Evolutionary conservation across 2,329 filamentous ascomycete species (phyloP).

Genomic region (Scorias spongiosa): DNA sequence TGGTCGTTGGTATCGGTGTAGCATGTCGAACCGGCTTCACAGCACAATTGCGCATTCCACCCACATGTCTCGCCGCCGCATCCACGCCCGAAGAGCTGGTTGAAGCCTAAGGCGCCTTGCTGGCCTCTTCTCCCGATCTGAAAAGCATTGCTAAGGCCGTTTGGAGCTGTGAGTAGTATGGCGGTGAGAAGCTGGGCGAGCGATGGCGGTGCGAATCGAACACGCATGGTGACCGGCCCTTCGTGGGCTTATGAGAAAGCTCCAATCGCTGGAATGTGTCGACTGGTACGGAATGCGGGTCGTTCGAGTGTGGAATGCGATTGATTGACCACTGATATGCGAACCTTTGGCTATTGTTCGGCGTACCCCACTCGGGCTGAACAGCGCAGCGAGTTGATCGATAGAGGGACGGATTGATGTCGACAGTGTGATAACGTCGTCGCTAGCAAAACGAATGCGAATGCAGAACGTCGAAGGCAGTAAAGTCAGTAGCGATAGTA

Average conservation of each 20-base stretch:
- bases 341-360: too few species aligned
- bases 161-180: conserved; percentile 13
- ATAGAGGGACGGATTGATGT: too few species aligned
- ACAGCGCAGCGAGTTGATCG: too few species aligned
- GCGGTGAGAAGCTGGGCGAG: conserved; percentile 16
- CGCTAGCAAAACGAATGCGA: too few species aligned
- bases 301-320: not conserved
- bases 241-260: not conserved
- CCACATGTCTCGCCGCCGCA: conserved; percentile 36
- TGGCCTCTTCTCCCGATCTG: conserved; percentile 5
- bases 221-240: not conserved
- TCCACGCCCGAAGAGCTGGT: conserved; percentile 20
- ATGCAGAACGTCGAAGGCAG: too few species aligned
- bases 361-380: too few species aligned
- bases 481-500: too few species aligned
- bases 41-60: conserved; percentile 37
- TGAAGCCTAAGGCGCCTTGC: conserved; percentile 17
- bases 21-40: conserved; percentile 30
- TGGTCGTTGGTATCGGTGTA: conserved; percentile 33
- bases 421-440: too few species aligned
- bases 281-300: not conserved
- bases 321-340: not conserved
- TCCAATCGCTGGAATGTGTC: not conserved
- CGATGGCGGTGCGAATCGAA: conserved; percentile 5
- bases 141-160: conserved; percentile 14